Evolutionary conservation across 164 flowering plant genomes (phyloP), one percentile per base, ranked within the genome.

Genomic region (Annona cherimola): DNA sequence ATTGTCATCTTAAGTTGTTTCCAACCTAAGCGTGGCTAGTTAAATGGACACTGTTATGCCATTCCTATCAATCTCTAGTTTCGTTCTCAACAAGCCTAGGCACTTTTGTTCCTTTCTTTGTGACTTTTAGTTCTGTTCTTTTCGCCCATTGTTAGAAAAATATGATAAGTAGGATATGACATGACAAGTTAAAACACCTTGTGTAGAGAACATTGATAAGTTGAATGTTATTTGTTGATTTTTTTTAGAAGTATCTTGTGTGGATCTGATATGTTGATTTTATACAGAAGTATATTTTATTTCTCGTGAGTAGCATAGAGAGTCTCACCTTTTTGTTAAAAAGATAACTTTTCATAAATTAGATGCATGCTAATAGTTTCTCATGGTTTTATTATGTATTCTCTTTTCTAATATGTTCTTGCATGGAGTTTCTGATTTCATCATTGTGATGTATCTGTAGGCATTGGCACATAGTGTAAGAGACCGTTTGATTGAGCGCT

Each of bases 401-500:
- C 7, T 8, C 45, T 46, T 19, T 66, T 66, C 9, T 67, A 67
- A 26, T 5, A 26, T 45, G 20, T 8, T 11, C 59, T 45, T 67
- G 39, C 45, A 45, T 26, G 50, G 16, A 41, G 39, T 4, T 39
- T 64, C 46, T 72, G 9, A 42, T 50, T 72, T 42, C 57, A 5
- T 46, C 46, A 45, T 54, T 7, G 7, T 66, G 68, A 40, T 55
- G 18, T 62, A 41, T 72, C 69, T 84, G 84, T 73, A 86, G 90
- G 90, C 85, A 39, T 73, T 85, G 61, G 73, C 90, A 4, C 85
- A 86, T 72, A 79, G 85, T 76, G 84, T 86, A 39, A 82, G 87
- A 73, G 90, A 87, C 73, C 82, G 90, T 67, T 68, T 87, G 80
- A 85, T 87, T 66, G 88, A 85, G 73, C 84, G 87, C 57, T 87